Percentiles rank a stretch among this genome's conserved stretches.
Evolutionary conservation across 306 rosid genomes (phyloP).

Genomic region (Cicer yamashitae): DNA sequence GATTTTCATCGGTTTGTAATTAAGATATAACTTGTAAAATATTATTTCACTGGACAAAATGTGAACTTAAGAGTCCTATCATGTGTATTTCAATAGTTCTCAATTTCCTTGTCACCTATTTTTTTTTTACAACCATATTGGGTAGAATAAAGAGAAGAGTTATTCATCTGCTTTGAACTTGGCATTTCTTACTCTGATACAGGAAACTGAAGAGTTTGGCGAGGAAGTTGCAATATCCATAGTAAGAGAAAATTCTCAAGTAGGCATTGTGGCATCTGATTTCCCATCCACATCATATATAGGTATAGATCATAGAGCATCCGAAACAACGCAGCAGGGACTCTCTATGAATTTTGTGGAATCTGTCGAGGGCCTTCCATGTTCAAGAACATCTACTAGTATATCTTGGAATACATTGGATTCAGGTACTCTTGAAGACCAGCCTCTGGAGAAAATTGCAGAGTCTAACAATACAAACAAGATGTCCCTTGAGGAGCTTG

Average conservation of each 20-base stretch:
- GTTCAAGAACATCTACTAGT: conserved; percentile 28
- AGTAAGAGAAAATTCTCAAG: conserved; percentile 43
- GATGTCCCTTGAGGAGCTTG: conserved; percentile 43
- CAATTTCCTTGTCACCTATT: background rate
- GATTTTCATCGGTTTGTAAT: background rate
- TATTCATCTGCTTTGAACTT: conserved; percentile 24
- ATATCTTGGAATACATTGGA: conserved; percentile 39
- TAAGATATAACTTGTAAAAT: background rate
- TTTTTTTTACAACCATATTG: background rate
- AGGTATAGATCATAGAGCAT: conserved; percentile 39
- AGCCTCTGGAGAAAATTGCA: conserved; percentile 38
- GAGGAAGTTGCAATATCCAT: conserved; percentile 53
- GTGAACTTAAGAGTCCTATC: background rate
- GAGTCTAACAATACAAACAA: conserved; percentile 43
- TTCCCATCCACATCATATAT: conserved; percentile 48
- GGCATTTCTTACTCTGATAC: conserved; percentile 39
- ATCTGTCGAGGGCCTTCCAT: conserved; percentile 32
- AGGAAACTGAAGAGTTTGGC: conserved; percentile 63
- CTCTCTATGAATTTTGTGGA: conserved; percentile 36
- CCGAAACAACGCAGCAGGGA: conserved; percentile 46
- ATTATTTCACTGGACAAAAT: conserved; percentile 18
- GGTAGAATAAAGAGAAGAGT: background rate
- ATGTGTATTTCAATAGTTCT: background rate
- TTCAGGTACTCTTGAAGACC: conserved; percentile 39
- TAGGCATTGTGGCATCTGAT: conserved; percentile 41